phyloP scores from a whole-genome alignment of 2,329 filamentous ascomycete species.

The Diaporthe ilicicola region DNA sequence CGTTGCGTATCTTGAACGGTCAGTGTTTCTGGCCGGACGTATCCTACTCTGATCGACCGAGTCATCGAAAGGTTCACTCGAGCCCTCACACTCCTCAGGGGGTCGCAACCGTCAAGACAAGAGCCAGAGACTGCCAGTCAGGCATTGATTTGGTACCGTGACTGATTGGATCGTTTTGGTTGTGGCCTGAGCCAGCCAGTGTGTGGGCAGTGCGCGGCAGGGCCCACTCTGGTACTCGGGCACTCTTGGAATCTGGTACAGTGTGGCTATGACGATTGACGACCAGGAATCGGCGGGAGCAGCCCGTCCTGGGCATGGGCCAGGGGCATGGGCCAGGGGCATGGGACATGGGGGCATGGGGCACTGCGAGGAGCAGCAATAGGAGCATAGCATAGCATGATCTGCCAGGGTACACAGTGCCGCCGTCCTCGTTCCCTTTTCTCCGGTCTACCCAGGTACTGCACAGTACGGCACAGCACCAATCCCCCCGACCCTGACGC shows the following conservation, averaged over 20 bases:
- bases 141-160: conserved; percentile 13
- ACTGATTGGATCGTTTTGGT: conserved; percentile 20
- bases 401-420: conserved; percentile 18
- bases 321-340: not conserved
- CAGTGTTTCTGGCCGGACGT: not conserved
- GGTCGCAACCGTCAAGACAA: not conserved
- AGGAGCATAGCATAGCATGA: conserved; percentile 6
- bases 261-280: conserved; percentile 23
- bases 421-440: not conserved
- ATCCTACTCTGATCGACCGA: not conserved
- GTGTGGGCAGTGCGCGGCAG: not conserved
- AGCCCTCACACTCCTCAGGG: not conserved
- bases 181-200: conserved; percentile 22
- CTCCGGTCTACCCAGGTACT: not conserved
- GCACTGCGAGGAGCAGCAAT: not conserved
- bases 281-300: conserved; percentile 21
- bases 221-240: not conserved
- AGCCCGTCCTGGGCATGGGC: conserved; percentile 18
- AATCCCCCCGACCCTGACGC: not conserved
- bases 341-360: not conserved
- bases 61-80: not conserved
- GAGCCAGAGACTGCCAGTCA: not conserved
- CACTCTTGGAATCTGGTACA: not conserved
- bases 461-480: not conserved
- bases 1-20: not conserved